Conservation (phyloP, 2,329 filamentous ascomycete genomes). For the Gnomoniopsis smithogilvyi region DNA sequence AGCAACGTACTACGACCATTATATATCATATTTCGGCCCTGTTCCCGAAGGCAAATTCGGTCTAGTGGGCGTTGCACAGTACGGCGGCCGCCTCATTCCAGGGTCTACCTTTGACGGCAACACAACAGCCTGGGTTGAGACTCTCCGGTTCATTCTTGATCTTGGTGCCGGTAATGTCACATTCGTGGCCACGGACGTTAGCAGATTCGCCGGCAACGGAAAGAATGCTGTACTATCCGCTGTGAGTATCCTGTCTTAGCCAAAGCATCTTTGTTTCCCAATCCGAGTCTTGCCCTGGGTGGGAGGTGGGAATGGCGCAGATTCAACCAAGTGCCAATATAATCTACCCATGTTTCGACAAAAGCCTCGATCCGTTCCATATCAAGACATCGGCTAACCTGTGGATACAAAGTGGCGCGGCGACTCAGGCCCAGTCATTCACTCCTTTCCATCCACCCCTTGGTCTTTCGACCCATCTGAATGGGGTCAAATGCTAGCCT, state of each 20-base stretch:
- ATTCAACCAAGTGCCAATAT: too few species aligned
- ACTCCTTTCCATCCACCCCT: constrained; percentile 24
- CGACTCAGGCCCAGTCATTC: constrained; percentile 27
- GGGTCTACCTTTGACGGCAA: neutral
- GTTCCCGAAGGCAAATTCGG: constrained; percentile 30
- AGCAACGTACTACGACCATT: constrained; percentile 29
- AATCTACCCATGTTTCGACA: too few species aligned
- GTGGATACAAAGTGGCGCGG: constrained; percentile 26
- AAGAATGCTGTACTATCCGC: constrained; percentile 35
- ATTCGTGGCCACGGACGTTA: too few species aligned
- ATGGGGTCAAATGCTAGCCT: constrained; percentile 23
- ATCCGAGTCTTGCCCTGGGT: too few species aligned
- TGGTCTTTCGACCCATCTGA: constrained; percentile 31
- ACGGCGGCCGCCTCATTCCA: constrained; percentile 33
- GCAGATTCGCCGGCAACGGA: constrained; percentile 8
- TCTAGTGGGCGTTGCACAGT: constrained; percentile 29
- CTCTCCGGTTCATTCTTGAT: too few species aligned
- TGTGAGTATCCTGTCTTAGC: too few species aligned
- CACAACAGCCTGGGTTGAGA: too few species aligned
- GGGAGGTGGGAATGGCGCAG: too few species aligned
- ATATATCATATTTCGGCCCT: constrained; percentile 32
- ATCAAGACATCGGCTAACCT: too few species aligned
- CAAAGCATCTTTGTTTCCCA: too few species aligned
- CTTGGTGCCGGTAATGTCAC: too few species aligned
- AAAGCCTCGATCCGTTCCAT: too few species aligned